Percentiles rank a stretch among this genome's conserved stretches.
Conservation (phyloP, 2,329 filamentous ascomycete species). For the Escovopsis sp. region DNA sequence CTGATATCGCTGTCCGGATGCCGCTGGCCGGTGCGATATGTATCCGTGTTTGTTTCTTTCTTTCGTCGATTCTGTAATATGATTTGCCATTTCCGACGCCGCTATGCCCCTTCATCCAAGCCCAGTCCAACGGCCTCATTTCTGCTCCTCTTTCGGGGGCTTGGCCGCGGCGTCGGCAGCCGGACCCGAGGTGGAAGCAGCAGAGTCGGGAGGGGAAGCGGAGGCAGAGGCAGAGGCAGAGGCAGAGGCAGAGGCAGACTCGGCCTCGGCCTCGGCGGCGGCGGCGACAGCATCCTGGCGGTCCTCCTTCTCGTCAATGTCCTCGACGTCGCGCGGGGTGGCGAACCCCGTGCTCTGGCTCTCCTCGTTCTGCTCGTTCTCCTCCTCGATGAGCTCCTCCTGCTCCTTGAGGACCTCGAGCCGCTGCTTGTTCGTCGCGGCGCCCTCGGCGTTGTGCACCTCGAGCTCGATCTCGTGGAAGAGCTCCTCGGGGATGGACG, state of each 20-base stretch:
- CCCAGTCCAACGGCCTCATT: too few species aligned
- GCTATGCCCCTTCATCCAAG: too few species aligned
- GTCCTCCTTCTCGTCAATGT: conserved; percentile 92
- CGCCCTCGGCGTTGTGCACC: conserved; percentile 90
- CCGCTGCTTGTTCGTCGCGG: conserved; percentile 96
- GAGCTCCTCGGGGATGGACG: conserved; percentile 89
- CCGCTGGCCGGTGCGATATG: too few species aligned
- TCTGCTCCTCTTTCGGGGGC: conserved; percentile 17
- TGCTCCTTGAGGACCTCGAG: conserved; percentile 97
- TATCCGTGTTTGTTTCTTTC: background rate
- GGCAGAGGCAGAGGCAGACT: too few species aligned
- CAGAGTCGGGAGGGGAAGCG: conserved; percentile 7
- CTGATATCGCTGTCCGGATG: too few species aligned
- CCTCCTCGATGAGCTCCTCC: conserved; percentile 93
- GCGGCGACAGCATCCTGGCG: conserved; percentile 36
- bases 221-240: too few species aligned
- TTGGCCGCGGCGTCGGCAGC: conserved; percentile 14
- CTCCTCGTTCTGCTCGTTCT: conserved; percentile 79
- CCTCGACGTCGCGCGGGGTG: conserved; percentile 68
- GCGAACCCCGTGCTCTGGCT: conserved; percentile 60
- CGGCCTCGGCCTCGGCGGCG: conserved; percentile 16
- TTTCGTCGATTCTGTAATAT: conserved; percentile 10
- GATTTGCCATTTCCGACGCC: too few species aligned
- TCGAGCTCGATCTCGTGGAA: conserved; percentile 99
- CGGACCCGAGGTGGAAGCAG: too few species aligned